phyloP scores from a whole-genome alignment of 306 rosid species.

The apple (Malus domestica) region DNA sequence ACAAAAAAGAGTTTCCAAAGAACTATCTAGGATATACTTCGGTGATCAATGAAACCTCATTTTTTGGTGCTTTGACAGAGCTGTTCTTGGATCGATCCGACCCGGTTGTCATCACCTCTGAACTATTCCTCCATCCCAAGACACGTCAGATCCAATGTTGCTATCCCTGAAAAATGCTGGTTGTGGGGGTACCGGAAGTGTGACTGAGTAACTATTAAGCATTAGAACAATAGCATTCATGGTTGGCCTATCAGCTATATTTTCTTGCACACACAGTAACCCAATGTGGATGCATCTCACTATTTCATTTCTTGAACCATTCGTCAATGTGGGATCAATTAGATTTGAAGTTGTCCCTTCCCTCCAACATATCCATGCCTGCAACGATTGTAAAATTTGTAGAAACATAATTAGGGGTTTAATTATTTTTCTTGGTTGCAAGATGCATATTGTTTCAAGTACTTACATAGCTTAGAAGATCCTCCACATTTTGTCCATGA shows the following conservation, averaged over 20 bases:
- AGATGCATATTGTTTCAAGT: not conserved
- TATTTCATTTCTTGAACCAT: constrained; percentile 8
- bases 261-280: constrained; percentile 29
- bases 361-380: constrained; percentile 22
- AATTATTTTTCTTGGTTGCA: not conserved
- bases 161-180: not conserved
- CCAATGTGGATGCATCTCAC: constrained; percentile 35
- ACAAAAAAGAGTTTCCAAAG: too few species aligned
- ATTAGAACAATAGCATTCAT: constrained; percentile 9
- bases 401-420: not conserved
- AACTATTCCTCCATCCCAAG: not conserved
- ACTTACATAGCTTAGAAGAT: not conserved
- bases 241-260: constrained; percentile 21
- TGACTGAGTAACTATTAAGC: constrained; percentile 16
- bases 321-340: not conserved
- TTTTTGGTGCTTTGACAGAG: not conserved
- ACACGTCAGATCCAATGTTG: not conserved
- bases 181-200: not conserved
- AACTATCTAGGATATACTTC: not conserved
- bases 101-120: not conserved
- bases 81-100: not conserved
- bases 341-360: not conserved
- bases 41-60: not conserved
- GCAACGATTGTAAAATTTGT: not conserved
- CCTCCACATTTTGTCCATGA: not conserved